These are phyloP conservation scores for Coniella vitis DNA, from an alignment of 2,329 filamentous ascomycete species.

Conservation along the genomic window DNA sequence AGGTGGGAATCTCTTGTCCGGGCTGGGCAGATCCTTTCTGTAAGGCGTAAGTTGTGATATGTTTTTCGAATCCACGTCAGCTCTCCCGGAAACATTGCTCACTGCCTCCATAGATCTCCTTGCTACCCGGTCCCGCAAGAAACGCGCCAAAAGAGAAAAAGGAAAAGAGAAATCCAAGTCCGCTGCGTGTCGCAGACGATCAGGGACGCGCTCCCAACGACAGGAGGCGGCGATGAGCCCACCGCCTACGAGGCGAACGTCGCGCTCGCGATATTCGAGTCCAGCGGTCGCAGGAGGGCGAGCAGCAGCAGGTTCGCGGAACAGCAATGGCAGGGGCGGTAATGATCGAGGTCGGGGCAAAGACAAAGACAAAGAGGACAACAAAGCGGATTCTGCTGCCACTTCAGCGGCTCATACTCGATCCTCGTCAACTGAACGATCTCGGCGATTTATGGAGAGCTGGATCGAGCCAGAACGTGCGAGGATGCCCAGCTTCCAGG, in stretches of 20 bases:
- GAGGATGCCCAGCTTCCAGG: slow-evolving; percentile 67
- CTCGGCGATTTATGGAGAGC: slow-evolving; percentile 42
- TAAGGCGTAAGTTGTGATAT: neutral
- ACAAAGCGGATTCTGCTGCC: slow-evolving; percentile 1
- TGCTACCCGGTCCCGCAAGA: neutral
- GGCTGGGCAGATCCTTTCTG: neutral
- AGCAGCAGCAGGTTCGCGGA: slow-evolving; percentile 24
- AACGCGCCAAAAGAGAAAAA: too few species aligned
- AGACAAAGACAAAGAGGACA: slow-evolving; percentile 6
- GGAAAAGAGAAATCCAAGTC: neutral
- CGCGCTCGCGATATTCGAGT: slow-evolving; percentile 52
- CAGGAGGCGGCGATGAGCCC: slow-evolving; percentile 5
- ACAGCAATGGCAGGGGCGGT: slow-evolving; percentile 13
- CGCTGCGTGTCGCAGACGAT: slow-evolving; percentile 6
- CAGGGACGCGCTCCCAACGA: slow-evolving; percentile 16
- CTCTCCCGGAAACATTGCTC: neutral
- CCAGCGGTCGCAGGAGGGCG: slow-evolving; percentile 25
- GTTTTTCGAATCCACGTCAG: too few species aligned
- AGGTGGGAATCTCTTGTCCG: neutral
- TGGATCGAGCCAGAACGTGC: slow-evolving; percentile 55
- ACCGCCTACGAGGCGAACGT: slow-evolving; percentile 37
- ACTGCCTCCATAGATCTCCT: neutral
- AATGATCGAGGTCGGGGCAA: slow-evolving; percentile 14
- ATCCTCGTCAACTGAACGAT: slow-evolving; percentile 23
- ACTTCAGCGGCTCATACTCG: neutral